Evolutionary conservation across 306 rosid genomes (phyloP).

Genomic region (Prunus fruticosa): DNA sequence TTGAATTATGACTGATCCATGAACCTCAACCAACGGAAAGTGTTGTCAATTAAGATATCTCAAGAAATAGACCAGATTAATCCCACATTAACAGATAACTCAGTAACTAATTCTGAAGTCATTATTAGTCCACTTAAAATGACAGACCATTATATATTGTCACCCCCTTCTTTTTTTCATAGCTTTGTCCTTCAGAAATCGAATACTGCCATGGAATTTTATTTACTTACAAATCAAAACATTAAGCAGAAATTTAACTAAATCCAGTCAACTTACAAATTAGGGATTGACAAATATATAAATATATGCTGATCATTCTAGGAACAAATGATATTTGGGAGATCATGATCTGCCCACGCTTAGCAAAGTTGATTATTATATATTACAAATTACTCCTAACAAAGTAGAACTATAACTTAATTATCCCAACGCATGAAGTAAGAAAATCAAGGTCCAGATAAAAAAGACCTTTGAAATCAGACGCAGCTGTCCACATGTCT

Average conservation of each 20-base stretch:
- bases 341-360: constrained; percentile 4
- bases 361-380: constrained; percentile 7
- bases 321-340: background rate
- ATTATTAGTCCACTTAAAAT: background rate
- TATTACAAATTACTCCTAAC: constrained; percentile 6
- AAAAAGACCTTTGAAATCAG: constrained; percentile 63
- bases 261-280: background rate
- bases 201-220: background rate
- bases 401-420: constrained; percentile 10
- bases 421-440: constrained; percentile 12
- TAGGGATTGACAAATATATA: background rate
- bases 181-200: background rate
- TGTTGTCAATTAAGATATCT: background rate
- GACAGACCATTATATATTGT: background rate
- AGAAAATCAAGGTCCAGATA: constrained; percentile 17
- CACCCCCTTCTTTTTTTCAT: background rate
- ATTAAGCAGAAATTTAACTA: background rate
- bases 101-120: background rate
- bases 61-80: background rate
- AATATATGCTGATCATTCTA: background rate
- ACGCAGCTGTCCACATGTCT: constrained; percentile 71
- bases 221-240: background rate
- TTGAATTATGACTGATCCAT: constrained; percentile 1
- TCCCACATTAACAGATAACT: background rate
- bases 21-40: background rate